Base-by-base conservation (phyloP, 1,284 basidiomycete species). In the Austroboletus novae-zelandiae region DNA sequence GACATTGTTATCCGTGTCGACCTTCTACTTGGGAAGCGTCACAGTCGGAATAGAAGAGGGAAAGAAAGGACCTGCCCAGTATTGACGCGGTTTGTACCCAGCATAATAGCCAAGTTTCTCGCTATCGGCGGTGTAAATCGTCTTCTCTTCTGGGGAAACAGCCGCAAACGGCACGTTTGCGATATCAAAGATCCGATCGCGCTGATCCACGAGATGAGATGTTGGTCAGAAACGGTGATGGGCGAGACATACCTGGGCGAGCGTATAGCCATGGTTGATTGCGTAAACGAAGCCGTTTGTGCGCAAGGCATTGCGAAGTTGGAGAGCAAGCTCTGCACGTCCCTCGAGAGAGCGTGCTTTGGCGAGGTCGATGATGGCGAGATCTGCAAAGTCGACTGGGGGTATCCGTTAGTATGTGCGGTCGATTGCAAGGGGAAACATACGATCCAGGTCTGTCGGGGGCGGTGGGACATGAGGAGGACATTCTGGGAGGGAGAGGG, bases 371-470 rank as follows among this genome's bases (percentile, higher is more conserved):
- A 89, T 76, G 48, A 80, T 72, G 7, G 79, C 73, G 7, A 89
- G 73, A 45, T 86, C 78, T 2, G 84, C 86, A 70, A 81, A 86
- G 36, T 84, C 78, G 60, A 84, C 84, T 84, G 11, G 15, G 6
- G 2, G 15, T 7, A 29, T 50, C 15, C 1, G 44, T 49, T 5
- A 45, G 37, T 31, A 51, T 1, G 15, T 13, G 14, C 25, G 13
- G 1, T 11, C 1, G 25, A 2, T 7, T 2, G 39, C 2, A 15
- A 7, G 13, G 5, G 13, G 27, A 27, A 27, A 11, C 63, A 10
- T 50, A 66, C 60, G 29, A 8, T 61, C 43, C 17, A 59, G 40
- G 34, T 45, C 37, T 1, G 63, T 66, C 10, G 54, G 52, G 23
- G 51, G 50, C 11, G 61, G 61, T 9, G 40, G 27, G 20, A 25